Conservation (phyloP, 2,329 filamentous ascomycete genomes). For the Coniochaeta sp. region DNA sequence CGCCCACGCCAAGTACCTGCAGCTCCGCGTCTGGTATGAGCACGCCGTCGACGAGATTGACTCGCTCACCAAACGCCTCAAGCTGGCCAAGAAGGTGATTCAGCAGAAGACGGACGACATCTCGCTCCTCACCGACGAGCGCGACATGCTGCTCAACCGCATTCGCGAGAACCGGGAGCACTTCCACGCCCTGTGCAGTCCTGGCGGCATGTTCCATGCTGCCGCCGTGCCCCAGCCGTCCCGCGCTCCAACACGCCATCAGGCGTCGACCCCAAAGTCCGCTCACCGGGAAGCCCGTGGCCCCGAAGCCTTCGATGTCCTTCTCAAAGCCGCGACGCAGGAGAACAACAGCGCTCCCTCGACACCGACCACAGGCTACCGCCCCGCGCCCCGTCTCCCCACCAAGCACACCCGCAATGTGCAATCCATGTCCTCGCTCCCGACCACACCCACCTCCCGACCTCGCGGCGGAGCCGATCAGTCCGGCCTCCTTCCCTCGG, state of each 20-base stretch:
- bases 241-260: constrained; percentile 40
- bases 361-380: constrained; percentile 50
- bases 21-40: constrained; percentile 62
- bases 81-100: constrained; percentile 70
- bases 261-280: constrained; percentile 40
- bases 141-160: constrained; percentile 68
- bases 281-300: constrained; percentile 34
- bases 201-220: constrained; percentile 60
- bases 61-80: constrained; percentile 55
- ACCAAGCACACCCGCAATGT: constrained; percentile 66
- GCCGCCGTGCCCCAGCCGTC: constrained; percentile 50
- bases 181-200: constrained; percentile 70
- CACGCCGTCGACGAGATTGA: constrained; percentile 60
- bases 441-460: constrained; percentile 62
- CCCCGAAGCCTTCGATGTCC: constrained; percentile 62
- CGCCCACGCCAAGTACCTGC: constrained; percentile 45
- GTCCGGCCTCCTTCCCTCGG: constrained; percentile 51
- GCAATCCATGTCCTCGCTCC: constrained; percentile 80
- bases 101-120: constrained; percentile 71
- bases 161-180: constrained; percentile 89
- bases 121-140: constrained; percentile 64
- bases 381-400: constrained; percentile 38
- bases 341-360: constrained; percentile 69
- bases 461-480: constrained; percentile 34
- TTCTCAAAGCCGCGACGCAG: constrained; percentile 74